phyloP scores from a whole-genome alignment of 1,139 yeast species.

The Yamadazyma friedrichii region DNA sequence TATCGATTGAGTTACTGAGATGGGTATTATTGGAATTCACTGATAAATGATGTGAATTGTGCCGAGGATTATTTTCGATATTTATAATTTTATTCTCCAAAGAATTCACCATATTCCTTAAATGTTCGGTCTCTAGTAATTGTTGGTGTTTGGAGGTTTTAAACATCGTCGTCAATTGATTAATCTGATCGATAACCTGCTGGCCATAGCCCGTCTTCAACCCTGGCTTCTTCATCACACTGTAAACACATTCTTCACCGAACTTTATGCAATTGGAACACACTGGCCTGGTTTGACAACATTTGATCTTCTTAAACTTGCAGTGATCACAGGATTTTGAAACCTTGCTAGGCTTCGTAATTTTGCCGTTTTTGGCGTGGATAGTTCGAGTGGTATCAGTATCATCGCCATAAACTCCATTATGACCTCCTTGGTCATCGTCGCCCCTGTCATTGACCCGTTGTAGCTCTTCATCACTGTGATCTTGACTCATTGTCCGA shows the following conservation, averaged over 20 bases:
- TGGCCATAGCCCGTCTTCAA: constrained; percentile 29
- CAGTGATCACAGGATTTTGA: constrained; percentile 35
- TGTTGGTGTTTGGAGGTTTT: constrained; percentile 7
- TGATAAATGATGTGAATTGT: no score
- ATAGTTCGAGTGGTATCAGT: no score
- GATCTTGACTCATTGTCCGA: no score
- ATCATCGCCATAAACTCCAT: neutral
- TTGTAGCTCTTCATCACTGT: no score
- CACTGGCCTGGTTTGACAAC: constrained; percentile 30
- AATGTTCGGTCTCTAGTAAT: constrained; percentile 8
- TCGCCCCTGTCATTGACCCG: neutral
- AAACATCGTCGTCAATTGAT: constrained; percentile 14
- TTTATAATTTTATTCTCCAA: constrained; percentile 13
- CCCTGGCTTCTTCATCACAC: constrained; percentile 30
- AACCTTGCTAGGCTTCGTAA: constrained; percentile 9
- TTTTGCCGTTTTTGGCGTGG: neutral
- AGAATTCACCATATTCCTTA: constrained; percentile 8
- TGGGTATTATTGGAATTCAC: no score
- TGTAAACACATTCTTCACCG: constrained; percentile 25
- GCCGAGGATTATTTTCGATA: constrained; percentile 5
- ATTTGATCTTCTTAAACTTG: constrained; percentile 33
- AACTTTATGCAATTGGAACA: constrained; percentile 32
- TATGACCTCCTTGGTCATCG: neutral
- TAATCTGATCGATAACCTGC: constrained; percentile 21
- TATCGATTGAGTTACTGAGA: neutral